Percentiles rank a stretch among this genome's conserved stretches.
Conservation (phyloP, 139 green algal species). For the Medakamo hakoo region DNA sequence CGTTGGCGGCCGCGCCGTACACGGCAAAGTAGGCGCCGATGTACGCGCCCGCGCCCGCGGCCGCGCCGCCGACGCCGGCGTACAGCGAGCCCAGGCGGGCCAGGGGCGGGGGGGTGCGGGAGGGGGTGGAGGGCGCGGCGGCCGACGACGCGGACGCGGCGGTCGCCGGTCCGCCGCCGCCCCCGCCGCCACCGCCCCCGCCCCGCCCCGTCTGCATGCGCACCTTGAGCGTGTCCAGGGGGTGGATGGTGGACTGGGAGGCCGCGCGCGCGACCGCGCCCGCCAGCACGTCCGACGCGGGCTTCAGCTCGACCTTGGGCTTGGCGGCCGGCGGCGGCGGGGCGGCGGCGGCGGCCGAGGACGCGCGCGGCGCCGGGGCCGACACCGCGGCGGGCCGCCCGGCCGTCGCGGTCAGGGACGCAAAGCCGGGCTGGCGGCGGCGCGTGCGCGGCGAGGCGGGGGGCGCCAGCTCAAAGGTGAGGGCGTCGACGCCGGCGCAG, state of each 20-base stretch:
- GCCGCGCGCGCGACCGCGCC: conserved; percentile 40
- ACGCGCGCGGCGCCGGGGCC: too few species aligned
- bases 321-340: conserved; percentile 6
- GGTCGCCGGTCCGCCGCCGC: not conserved
- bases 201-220: conserved; percentile 34
- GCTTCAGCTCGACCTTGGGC: conserved; percentile 6
- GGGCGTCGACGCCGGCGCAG: not conserved
- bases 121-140: not conserved
- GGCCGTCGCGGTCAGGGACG: not conserved
- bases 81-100: conserved; percentile 19
- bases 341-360: not conserved
- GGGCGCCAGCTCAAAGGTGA: not conserved
- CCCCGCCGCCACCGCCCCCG: too few species aligned
- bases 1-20: conserved; percentile 34
- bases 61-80: conserved; percentile 34
- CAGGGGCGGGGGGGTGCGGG: not conserved
- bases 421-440: not conserved
- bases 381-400: too few species aligned
- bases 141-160: not conserved
- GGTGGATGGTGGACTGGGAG: conserved; percentile 47
- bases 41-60: conserved; percentile 38
- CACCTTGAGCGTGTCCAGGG: conserved; percentile 54
- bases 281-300: conserved; percentile 38
- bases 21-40: conserved; percentile 56
- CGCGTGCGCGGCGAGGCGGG: not conserved